Conservation (phyloP, 306 rosid species). For the Gastrolobium villosum region DNA sequence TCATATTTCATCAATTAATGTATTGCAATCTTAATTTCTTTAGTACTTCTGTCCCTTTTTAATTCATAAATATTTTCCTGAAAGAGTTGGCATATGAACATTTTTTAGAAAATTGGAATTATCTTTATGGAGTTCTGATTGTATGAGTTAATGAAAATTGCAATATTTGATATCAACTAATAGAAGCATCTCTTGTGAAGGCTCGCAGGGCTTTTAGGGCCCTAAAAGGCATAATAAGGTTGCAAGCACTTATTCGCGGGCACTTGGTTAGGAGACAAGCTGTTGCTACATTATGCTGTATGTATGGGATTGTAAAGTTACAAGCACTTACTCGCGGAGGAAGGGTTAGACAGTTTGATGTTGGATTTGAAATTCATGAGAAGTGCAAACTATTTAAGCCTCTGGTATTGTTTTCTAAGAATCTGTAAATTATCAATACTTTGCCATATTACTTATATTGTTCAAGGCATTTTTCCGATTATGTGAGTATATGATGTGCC, state of each 20-base stretch:
- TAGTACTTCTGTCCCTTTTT: constrained; percentile 11
- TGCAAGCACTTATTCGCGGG: constrained; percentile 95
- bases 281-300: constrained; percentile 70
- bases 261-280: constrained; percentile 93
- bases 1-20: not conserved
- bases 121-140: constrained; percentile 28
- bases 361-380: constrained; percentile 65
- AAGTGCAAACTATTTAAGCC: constrained; percentile 50
- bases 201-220: constrained; percentile 92
- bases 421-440: not conserved
- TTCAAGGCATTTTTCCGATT: not conserved
- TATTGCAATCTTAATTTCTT: not conserved
- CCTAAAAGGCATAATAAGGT: constrained; percentile 88
- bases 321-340: constrained; percentile 80
- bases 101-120: constrained; percentile 33
- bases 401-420: constrained; percentile 56
- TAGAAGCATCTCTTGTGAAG: constrained; percentile 59
- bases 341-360: constrained; percentile 64
- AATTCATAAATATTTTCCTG: not conserved
- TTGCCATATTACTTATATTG: not conserved
- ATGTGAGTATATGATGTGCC: not conserved
- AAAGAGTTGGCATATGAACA: not conserved
- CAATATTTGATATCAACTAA: constrained; percentile 41
- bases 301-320: constrained; percentile 78
- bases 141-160: not conserved